Percentiles rank a stretch among this genome's conserved stretches.
phyloP scores from a whole-genome alignment of 2,329 filamentous ascomycete genomes.

The Neopestalotiopsis rosae region DNA sequence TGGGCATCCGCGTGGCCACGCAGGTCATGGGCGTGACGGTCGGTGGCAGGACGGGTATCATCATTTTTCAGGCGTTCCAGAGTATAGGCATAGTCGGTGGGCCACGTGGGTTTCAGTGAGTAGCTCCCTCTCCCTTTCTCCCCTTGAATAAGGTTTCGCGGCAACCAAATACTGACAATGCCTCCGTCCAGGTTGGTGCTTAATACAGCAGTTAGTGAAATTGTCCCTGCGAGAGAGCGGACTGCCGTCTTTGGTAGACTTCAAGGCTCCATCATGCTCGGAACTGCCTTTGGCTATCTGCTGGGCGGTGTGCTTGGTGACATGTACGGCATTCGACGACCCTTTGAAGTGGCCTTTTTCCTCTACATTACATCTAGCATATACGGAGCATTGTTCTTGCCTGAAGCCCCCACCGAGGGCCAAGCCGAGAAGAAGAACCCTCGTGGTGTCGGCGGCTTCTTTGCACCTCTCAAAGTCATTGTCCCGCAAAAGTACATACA shows the following conservation, averaged over 20 bases:
- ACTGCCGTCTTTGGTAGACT: conserved; percentile 69
- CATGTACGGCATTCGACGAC: conserved; percentile 64
- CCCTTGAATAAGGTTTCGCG: not conserved
- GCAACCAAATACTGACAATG: not conserved
- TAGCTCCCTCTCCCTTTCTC: not conserved
- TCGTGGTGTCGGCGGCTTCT: conserved; percentile 56
- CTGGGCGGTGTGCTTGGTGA: conserved; percentile 70
- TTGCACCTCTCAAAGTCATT: conserved; percentile 68
- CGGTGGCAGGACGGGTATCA: conserved; percentile 67
- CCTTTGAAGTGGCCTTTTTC: conserved; percentile 67
- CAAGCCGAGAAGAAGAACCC: conserved; percentile 25
- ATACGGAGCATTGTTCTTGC: conserved; percentile 48
- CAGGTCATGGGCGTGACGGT: conserved; percentile 70
- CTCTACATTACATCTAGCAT: conserved; percentile 55
- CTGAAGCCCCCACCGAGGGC: conserved; percentile 35
- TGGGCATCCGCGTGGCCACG: conserved; percentile 65
- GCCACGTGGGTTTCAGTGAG: conserved; percentile 67
- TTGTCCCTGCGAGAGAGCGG: conserved; percentile 62
- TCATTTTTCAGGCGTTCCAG: conserved; percentile 71
- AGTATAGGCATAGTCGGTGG: conserved; percentile 72
- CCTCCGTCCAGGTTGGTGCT: conserved; percentile 50
- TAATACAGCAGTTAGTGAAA: conserved; percentile 71
- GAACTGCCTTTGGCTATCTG: conserved; percentile 67
- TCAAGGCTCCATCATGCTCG: conserved; percentile 71
- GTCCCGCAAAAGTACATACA: conserved; percentile 61